These are phyloP conservation scores for Scedosporium apiospermum DNA, from an alignment of 2,329 filamentous ascomycete species.

Conservation along the genomic window DNA sequence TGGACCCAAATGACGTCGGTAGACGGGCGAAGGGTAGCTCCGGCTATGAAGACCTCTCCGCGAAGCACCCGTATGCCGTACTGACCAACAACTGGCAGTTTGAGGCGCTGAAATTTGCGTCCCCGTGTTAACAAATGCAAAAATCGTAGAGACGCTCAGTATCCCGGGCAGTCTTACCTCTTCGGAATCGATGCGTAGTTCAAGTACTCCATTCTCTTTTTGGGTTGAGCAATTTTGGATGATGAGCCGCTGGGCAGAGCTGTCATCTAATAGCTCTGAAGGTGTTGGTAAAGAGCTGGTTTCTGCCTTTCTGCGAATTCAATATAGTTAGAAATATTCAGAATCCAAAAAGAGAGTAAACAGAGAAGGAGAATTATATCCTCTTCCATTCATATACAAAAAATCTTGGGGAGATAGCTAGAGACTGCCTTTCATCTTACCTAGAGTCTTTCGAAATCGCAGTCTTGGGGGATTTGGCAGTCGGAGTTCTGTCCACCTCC, in stretches of 20 bases:
- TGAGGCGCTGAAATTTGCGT: background rate
- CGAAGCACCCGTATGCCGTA: constrained; percentile 53
- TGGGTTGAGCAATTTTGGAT: background rate
- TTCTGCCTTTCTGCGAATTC: too few species aligned
- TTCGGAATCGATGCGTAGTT: background rate
- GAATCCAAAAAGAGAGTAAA: too few species aligned
- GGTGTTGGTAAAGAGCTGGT: background rate
- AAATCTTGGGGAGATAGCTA: too few species aligned
- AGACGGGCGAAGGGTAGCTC: constrained; percentile 47
- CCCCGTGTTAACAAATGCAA: background rate
- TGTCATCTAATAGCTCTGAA: background rate
- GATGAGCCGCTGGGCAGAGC: background rate
- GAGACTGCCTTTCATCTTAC: background rate
- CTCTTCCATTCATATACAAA: too few species aligned
- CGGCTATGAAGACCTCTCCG: constrained; percentile 56
- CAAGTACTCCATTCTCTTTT: background rate
- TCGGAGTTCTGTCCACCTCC: background rate
- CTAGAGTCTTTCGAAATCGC: background rate
- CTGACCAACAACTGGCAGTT: constrained; percentile 45
- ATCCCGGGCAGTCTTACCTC: background rate
- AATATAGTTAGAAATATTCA: too few species aligned
- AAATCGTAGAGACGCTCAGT: background rate
- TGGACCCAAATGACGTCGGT: constrained; percentile 45
- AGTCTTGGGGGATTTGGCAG: background rate
- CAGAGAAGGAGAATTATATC: too few species aligned